A percentile compares a stretch with the other conserved stretches of the same genome.
Evolutionary conservation across 2,329 filamentous ascomycete species (phyloP).

Genomic region (Stylonectria norvegica): DNA sequence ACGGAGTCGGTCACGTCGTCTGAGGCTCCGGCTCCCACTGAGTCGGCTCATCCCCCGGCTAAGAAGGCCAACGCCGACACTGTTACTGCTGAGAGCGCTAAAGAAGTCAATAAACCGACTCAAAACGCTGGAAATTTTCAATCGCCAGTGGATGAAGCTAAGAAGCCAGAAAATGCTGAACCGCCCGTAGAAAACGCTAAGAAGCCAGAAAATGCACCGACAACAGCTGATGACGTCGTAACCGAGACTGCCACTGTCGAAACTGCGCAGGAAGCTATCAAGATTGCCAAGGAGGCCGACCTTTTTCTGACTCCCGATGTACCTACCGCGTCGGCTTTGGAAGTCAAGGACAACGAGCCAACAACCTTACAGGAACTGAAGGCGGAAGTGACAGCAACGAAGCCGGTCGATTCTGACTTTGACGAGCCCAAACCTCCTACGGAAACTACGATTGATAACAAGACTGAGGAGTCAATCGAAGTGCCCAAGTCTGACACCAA

Average conservation of each 20-base stretch:
- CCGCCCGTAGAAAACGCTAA: slow-evolving; percentile 7
- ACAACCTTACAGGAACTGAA: slow-evolving; percentile 6
- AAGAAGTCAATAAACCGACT: slow-evolving; percentile 9
- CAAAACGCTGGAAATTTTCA: too few relatives aligned
- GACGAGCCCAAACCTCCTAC: neutral
- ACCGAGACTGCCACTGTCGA: slow-evolving; percentile 11
- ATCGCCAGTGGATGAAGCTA: slow-evolving; percentile 7
- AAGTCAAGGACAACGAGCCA: slow-evolving; percentile 12
- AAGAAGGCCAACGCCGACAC: slow-evolving; percentile 10
- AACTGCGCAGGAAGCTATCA: slow-evolving; percentile 13
- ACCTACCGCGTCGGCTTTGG: slow-evolving; percentile 7
- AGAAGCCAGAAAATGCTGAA: slow-evolving; percentile 12
- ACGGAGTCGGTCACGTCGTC: slow-evolving; percentile 10
- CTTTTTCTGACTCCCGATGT: slow-evolving; percentile 8
- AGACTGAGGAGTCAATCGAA: neutral
- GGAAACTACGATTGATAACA: slow-evolving; percentile 1
- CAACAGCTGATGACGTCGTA: slow-evolving; percentile 8
- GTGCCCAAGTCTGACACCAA: neutral
- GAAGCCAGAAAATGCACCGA: slow-evolving; percentile 7
- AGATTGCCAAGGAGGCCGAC: slow-evolving; percentile 12
- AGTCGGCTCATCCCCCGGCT: slow-evolving; percentile 4
- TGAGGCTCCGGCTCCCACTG: slow-evolving; percentile 5
- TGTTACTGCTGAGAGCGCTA: slow-evolving; percentile 9
- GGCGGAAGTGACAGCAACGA: neutral
- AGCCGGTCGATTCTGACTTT: slow-evolving; percentile 3